Base-by-base conservation (phyloP, 1,139 yeast genomes). In the Pneumocystis sp. region DNA sequence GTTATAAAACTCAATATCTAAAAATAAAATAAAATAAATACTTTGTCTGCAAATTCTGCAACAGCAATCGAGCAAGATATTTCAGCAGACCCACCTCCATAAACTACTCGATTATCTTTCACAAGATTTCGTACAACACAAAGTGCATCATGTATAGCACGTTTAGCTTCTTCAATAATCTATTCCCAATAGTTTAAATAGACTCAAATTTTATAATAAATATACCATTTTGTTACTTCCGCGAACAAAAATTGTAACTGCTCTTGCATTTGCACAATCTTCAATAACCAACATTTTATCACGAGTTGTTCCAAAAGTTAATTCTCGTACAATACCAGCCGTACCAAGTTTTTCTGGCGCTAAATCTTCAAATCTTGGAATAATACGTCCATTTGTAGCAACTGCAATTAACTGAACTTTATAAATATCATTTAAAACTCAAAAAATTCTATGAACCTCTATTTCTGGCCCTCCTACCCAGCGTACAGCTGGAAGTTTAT, bases 381-480 rank as follows among this genome's bases (percentile, higher is more conserved):
- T 98, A 71, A 93, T 95, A 73, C 96, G 85, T 67, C 97, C 98
- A 73, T 89, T 87, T 40, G 98, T 93, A 62, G 98, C 97, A 75
- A 95, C 93, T 57, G 98, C 98, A 73, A 95, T 85, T 70, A 89
- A 82, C 65, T 59, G 21, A 21, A 42, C 3, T 59, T 66, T 12
- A 44, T 62, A 35, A 62, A 40, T 21, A 62, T n/a, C n/a, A 19
- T 17, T 2, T 10, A 7, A 56, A 17, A 21, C 17, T n/a, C 31
- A 37, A 15, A 37, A 21, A 17, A 31, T 25, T 10, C 61, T 66
- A 56, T 29, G 7, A 56, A 61, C 65, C 78, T 93, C 98, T 72
- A 93, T 82, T 74, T 95, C 99, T 64, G 96, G 89, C 59, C 98
- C 98, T 67, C 98, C 98, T 66, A 95, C 96, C 98, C 98, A 95